Conservation (phyloP, 345 rosid species). For the Salix caprea region DNA sequence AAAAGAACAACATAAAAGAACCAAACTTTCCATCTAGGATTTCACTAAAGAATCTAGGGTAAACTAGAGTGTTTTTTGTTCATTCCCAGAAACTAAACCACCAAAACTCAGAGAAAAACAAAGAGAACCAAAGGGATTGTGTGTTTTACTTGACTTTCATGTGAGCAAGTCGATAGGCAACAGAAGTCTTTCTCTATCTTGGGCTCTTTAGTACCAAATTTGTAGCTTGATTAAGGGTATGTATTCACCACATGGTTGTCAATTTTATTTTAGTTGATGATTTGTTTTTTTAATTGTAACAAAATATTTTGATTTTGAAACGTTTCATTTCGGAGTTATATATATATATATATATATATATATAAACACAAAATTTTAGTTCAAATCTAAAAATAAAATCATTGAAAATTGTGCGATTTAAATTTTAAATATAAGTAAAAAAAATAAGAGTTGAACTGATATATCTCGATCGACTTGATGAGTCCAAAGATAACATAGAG, state of each 20-base stretch:
- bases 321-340: no score
- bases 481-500: no score
- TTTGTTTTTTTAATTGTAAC: no score
- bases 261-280: no score
- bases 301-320: no score
- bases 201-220: conserved; percentile 92
- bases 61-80: not conserved
- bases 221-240: conserved; percentile 86
- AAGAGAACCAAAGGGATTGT: not conserved
- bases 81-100: conserved; percentile 21
- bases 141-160: conserved; percentile 83
- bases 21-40: not conserved
- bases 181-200: conserved; percentile 93
- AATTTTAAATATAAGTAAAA: no score
- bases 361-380: no score
- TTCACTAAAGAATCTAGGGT: not conserved
- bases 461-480: no score
- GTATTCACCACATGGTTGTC: conserved; percentile 10
- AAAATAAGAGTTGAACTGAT: no score
- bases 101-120: not conserved
- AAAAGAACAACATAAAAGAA: not conserved
- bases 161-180: conserved; percentile 95
- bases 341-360: no score
- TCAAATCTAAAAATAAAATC: no score
- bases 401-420: no score